Conservation (phyloP, 345 rosid species). For the Eucalyptus cloeziana region DNA sequence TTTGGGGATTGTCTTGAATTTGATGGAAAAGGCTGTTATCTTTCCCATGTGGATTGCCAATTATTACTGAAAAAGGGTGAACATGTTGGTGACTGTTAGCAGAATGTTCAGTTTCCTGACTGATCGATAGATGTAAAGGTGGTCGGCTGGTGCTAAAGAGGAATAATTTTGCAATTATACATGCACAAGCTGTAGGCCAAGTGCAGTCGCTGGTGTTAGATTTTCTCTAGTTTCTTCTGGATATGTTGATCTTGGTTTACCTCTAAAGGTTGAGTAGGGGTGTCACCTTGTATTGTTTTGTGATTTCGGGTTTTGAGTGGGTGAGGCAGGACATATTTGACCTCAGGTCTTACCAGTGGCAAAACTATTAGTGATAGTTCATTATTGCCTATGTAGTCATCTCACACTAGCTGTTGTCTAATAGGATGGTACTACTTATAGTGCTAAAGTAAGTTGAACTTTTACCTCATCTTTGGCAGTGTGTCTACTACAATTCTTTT, state of each 20-base stretch:
- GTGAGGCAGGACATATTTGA: not conserved
- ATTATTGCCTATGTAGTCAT: not conserved
- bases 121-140: not conserved
- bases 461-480: not conserved
- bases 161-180: not conserved
- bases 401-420: not conserved
- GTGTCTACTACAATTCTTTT: not conserved
- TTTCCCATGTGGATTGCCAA: not conserved
- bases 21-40: not conserved
- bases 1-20: not conserved
- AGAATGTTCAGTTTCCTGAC: not conserved
- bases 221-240: not conserved
- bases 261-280: not conserved
- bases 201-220: not conserved
- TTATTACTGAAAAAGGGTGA: not conserved
- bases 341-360: not conserved
- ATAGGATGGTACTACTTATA: not conserved
- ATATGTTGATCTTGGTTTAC: not conserved
- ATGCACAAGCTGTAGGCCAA: not conserved
- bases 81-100: not conserved
- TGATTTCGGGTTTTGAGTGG: not conserved
- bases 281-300: not conserved
- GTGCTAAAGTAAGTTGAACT: not conserved
- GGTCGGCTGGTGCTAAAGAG: not conserved
- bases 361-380: not conserved